Base-by-base conservation (phyloP, 345 rosid species). In the Nasturtium officinale region DNA sequence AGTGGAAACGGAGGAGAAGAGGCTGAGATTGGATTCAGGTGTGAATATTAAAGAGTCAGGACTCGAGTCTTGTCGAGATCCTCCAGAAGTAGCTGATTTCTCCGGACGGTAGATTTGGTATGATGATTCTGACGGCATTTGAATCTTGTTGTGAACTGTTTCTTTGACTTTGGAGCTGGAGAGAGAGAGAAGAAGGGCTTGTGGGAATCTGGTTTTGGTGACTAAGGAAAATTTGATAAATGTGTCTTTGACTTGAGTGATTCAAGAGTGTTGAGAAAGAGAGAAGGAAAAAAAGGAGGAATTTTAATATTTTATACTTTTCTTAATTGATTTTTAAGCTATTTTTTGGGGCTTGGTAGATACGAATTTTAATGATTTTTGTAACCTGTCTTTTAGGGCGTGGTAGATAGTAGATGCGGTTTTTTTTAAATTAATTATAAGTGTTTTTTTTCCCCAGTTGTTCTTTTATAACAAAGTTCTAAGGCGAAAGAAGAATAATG, bases 11-110 rank as follows among this genome's bases (percentile, higher is more conserved):
- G 98, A 91, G 40, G 98, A 87, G 79, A 91, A 91, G 57, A 88
- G 87, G 47, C 96, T 90, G 73, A 89, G 87, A 71, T 84, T 89
- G 21, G 94, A 86, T 64, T 92, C 97, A 33, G 83, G 85, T 18
- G 97, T 84, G 88, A 89, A 89, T 71, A 84, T 87, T 35, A 87
- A 79, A 3, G 98, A 94, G 78, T 91, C 97, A 0, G 98, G 97
- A 40, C 98, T 94, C 0, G 88, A 79, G 69, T 85, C 90, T 21
- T 92, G 87, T 16, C 83, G 83, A 75, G 83, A 59, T 46, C 80
- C 80, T 5, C 73, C 84, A 30, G 84, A 59, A 56, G 75, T 69
- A 74, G 63, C 29, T 42, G 81, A 67, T 74, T 74, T 82, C 45
- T 66, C 61, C 47, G 72, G 76, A 4, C 76, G 80, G 18, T 75